Evolutionary conservation across 495 filamentous ascomycete genomes (phyloP).

Genomic region (Wilcoxina mikolae): DNA sequence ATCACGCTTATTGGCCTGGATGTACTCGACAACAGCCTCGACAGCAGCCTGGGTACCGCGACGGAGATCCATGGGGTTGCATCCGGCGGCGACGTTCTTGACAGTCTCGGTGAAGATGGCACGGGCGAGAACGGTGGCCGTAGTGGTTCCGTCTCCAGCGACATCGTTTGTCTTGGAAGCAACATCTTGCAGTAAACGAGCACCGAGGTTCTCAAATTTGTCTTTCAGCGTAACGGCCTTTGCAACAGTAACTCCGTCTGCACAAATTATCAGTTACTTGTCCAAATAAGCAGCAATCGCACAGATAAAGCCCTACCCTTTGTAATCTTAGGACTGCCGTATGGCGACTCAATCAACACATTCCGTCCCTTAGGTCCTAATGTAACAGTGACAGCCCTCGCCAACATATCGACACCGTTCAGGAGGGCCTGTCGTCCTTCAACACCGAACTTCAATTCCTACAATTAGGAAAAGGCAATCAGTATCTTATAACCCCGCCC

Average conservation of each 20-base stretch:
- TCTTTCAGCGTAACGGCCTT: conserved; percentile 79
- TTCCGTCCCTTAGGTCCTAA: conserved; percentile 96
- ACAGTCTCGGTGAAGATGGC: conserved; percentile 99
- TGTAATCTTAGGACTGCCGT: conserved; percentile 97
- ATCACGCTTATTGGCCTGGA: conserved; percentile 85
- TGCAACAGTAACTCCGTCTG: conserved; percentile 29
- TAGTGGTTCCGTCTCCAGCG: conserved; percentile 96
- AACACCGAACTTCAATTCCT: conserved; percentile 98
- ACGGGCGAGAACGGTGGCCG: conserved; percentile 88
- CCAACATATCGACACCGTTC: conserved; percentile 88
- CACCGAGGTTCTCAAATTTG: conserved; percentile 99
- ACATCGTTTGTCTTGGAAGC: conserved; percentile 98
- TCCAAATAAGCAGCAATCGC: conserved; percentile 27
- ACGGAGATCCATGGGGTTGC: conserved; percentile 98
- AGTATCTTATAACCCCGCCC: conserved; percentile 2
- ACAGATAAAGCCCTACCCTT: conserved; percentile 61
- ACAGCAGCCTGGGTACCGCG: conserved; percentile 94
- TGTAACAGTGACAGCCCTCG: conserved; percentile 90
- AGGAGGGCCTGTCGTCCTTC: conserved; percentile 81
- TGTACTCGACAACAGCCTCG: conserved; percentile 81
- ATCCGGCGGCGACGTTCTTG: conserved; percentile 97
- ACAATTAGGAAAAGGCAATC: conserved; percentile 9
- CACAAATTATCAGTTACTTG: neutral
- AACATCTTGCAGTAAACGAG: conserved; percentile 89
- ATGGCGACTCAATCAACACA: conserved; percentile 93